Base-by-base conservation (phyloP, 2,329 filamentous ascomycete species). In the Penicillium sp. region DNA sequence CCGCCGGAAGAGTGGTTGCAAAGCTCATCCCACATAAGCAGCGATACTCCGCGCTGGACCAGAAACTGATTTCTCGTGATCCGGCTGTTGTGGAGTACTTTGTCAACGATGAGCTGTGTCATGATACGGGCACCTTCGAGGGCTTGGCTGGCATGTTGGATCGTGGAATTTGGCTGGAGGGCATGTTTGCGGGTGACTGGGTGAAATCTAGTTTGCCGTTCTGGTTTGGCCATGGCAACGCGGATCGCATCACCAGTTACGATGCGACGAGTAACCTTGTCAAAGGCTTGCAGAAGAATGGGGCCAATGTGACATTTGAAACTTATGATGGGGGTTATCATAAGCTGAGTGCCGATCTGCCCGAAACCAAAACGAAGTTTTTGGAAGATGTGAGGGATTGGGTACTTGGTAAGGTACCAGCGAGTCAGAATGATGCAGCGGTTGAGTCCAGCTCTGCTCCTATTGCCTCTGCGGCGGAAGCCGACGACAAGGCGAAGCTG, bases 71-170 rank as follows among this genome's bases (percentile, higher is more conserved):
- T 50, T 86, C 82, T 34, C 83, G 90, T 22, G 88, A 93, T 71
- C 77, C 81, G 22, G 83, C 76, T 21, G 83, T 90, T 2, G 80
- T 83, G 49, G 77, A 83, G 65, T 80, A 78, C 24, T 81, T 89
- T 59, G 75, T 77, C 2, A 80, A 83, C 29, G 92, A 97, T 72
- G 68, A 79, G 46, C 78, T 96, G 48, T 85, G 87, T 72, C 92
- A 96, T 74, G 82, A 93, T 71, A 93, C 86, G 2, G 92, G 91
- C 34, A 96, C 92, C 6, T 79, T 96, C n/a, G 87, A 92, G 71
- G 89, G 89, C 1, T 71, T 96, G 32, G 82, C 88, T 0, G 87
- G 84, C 0, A 81, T 96, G 81, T 75, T 97, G 59, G 90, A 95
- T 69, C 83, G 92, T 24, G 87, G 87, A 1, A 75, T 75, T 5